Base-by-base conservation (phyloP, 768 basidiomycete genomes). In the Crepidotus variabilis region DNA sequence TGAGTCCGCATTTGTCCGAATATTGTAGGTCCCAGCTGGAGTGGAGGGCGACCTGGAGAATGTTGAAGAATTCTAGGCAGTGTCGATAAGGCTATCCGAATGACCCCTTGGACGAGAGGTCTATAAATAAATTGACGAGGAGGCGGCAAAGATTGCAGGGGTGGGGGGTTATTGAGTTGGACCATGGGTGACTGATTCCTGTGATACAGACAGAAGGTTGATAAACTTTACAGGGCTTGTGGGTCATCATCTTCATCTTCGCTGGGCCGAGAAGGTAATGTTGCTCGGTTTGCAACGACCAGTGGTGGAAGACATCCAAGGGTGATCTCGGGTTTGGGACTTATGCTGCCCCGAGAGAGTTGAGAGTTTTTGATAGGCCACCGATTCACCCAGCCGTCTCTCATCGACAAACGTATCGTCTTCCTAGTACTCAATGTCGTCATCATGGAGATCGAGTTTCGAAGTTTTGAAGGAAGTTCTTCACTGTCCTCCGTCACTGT, bases 1-100 rank as follows among this genome's bases (percentile, higher is more conserved):
- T 43, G 90, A 63, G 54, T 90, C 88, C 13, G 62, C 62, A 21
- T 83, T 18, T 77, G 69, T 0, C 79, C 88, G 57, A 87, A 89
- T 6, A 91, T 78, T 11, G 89, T 90, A 22, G 78, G 75, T 9
- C 77, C 75, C 7, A 71, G 49, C 2, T 65, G 53, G 56, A 68
- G 54, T 57, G 73, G 56, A 6, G 55, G 34, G 22, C 55, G 45
- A 33, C 46, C 9, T 63, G 55, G 39, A 59, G 64, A 20, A 57
- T 64, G 11, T 8, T 47, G 51, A 16, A 33, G 22, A 16, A 52
- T 56, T 24, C 60, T 61, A 2, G 59, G 58, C 0, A 59, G 60
- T 14, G 55, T 32, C 2, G 65, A 56, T 7, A 74, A 58, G 4
- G 69, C 69, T 67, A 74, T 66, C 28, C 63, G 63, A 51, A 76